A percentile compares a stretch with the other conserved stretches of the same genome.
Conservation (phyloP, 2,329 filamentous ascomycete species). For the Arachnomyces sp. region DNA sequence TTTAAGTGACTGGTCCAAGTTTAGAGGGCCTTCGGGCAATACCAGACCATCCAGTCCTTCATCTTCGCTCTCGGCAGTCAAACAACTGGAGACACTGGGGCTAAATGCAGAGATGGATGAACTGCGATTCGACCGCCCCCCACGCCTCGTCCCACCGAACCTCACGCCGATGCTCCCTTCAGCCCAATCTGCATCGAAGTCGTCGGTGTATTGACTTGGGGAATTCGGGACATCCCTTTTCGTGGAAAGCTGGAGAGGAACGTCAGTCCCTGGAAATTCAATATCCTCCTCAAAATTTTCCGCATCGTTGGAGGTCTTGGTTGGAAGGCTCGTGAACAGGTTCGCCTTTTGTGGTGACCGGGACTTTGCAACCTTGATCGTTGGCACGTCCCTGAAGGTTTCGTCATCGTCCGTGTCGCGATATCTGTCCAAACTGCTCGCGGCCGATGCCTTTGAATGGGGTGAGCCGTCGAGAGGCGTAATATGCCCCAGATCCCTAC, state of each 20-base stretch:
- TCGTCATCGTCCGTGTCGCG: constrained; percentile 54
- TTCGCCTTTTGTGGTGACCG: constrained; percentile 46
- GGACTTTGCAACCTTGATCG: constrained; percentile 59
- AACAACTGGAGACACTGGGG: constrained; percentile 83
- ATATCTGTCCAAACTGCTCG: constrained; percentile 53
- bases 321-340: constrained; percentile 44
- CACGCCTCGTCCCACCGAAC: constrained; percentile 76
- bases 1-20: constrained; percentile 71
- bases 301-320: constrained; percentile 33
- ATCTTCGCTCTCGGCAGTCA: constrained; percentile 87
- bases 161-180: constrained; percentile 88
- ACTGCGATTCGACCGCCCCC: constrained; percentile 70
- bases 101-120: constrained; percentile 84
- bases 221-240: constrained; percentile 56
- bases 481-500: constrained; percentile 18
- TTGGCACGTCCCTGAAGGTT: constrained; percentile 55
- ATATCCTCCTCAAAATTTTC: constrained; percentile 68
- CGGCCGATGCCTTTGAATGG: constrained; percentile 44
- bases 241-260: constrained; percentile 52
- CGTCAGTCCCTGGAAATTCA: constrained; percentile 59
- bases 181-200: constrained; percentile 76
- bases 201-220: constrained; percentile 56
- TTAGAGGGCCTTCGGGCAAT: constrained; percentile 71
- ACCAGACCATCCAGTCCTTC: constrained; percentile 86
- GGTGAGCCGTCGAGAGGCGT: constrained; percentile 33